These are phyloP conservation scores for Xylaria polymorpha DNA, from an alignment of 2,329 filamentous ascomycete species.

Conservation along the genomic window DNA sequence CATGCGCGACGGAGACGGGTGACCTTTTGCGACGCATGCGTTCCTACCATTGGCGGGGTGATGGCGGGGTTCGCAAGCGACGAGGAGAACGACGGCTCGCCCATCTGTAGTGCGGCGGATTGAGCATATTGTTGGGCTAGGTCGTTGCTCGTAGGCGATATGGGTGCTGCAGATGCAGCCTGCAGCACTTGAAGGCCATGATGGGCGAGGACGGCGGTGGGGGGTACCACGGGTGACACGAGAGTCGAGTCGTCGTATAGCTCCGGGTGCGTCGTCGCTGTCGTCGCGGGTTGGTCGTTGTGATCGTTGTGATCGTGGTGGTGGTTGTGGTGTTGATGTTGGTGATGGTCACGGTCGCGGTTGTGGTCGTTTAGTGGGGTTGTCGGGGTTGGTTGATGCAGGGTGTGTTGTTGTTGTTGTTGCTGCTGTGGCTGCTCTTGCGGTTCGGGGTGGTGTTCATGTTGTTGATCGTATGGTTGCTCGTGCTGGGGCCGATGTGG, in stretches of 20 bases:
- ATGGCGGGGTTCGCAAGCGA: conserved; percentile 27
- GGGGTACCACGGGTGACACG: conserved; percentile 35
- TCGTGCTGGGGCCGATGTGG: conserved; percentile 2
- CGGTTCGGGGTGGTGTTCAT: neutral
- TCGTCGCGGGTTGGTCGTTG: conserved; percentile 9
- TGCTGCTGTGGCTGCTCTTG: conserved; percentile 5
- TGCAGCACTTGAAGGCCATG: conserved; percentile 49
- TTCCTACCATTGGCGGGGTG: conserved; percentile 13
- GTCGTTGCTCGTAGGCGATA: conserved; percentile 38
- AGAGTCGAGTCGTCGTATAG: conserved; percentile 39
- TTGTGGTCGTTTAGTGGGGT: conserved; percentile 13
- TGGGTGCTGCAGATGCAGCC: conserved; percentile 45
- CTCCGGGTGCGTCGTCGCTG: conserved; percentile 13
- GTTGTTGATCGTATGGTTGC: conserved; percentile 5
- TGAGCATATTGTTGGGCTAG: conserved; percentile 51
- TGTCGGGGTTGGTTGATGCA: conserved; percentile 5
- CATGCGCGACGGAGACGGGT: conserved; percentile 69
- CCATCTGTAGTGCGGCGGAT: conserved; percentile 50
- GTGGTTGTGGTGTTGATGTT: conserved; percentile 12
- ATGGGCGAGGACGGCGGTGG: conserved; percentile 44
- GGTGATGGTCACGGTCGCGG: conserved; percentile 10
- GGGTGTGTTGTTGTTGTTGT: conserved; percentile 9
- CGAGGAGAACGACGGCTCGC: conserved; percentile 42
- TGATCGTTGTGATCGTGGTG: neutral
- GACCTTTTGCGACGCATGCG: conserved; percentile 54